These are phyloP conservation scores for Neurospora africana DNA, from an alignment of 495 filamentous ascomycete species.

Conservation along the genomic window DNA sequence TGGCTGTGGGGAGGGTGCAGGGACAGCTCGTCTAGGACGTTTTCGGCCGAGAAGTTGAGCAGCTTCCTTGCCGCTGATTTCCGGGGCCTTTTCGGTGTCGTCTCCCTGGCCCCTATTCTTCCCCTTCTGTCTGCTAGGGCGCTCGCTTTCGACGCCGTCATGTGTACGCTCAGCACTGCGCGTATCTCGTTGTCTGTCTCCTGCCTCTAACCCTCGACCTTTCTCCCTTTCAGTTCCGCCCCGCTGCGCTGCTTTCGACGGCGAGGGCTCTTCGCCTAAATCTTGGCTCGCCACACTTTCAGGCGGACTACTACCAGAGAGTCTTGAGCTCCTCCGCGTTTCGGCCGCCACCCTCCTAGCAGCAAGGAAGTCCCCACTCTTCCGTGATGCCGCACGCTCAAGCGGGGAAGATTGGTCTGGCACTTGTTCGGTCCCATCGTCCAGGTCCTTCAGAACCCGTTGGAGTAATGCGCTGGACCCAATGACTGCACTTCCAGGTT, in stretches of 20 bases:
- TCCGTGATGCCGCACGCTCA: constrained; percentile 23
- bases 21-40: constrained; percentile 24
- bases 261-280: neutral
- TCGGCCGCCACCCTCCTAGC: neutral
- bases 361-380: neutral
- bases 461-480: constrained; percentile 23
- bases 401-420: constrained; percentile 30
- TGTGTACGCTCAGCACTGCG: constrained; percentile 5
- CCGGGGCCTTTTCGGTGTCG: constrained; percentile 16
- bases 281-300: constrained; percentile 1
- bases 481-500: constrained; percentile 10
- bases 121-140: constrained; percentile 9
- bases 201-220: neutral
- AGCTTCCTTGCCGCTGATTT: constrained; percentile 25
- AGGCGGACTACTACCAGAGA: constrained; percentile 3
- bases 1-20: constrained; percentile 21
- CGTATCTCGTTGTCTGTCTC: constrained; percentile 13
- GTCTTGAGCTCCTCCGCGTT: constrained; percentile 5
- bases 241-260: neutral
- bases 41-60: constrained; percentile 27
- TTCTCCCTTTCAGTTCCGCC: neutral
- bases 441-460: constrained; percentile 17
- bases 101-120: constrained; percentile 13
- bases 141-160: constrained; percentile 10
- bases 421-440: constrained; percentile 1